Percentiles rank a stretch among this genome's conserved stretches.
phyloP scores from a whole-genome alignment of 257 asterid species.

The Forsythia viridissima region DNA sequence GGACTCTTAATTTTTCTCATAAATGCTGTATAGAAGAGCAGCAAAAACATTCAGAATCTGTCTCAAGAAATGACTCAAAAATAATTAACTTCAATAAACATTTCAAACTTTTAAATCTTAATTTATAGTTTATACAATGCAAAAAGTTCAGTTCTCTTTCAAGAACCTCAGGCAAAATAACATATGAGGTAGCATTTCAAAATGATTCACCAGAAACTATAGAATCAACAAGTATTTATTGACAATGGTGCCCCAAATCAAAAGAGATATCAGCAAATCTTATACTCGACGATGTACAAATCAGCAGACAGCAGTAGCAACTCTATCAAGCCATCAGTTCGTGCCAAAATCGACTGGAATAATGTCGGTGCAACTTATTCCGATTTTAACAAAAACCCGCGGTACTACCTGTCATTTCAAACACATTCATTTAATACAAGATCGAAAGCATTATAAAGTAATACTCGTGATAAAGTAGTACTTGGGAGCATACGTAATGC shows the following conservation, averaged over 20 bases:
- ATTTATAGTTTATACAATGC: too few relatives aligned
- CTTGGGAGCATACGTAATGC: not conserved
- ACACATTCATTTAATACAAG: not conserved
- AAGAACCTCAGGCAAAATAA: not conserved
- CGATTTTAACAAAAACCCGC: not conserved
- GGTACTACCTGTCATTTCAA: slow-evolving; percentile 7
- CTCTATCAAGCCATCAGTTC: slow-evolving; percentile 4
- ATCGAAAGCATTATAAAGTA: not conserved
- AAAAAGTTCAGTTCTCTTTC: not conserved
- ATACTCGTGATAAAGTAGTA: not conserved
- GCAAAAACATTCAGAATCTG: too few relatives aligned
- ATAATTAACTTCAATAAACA: too few relatives aligned
- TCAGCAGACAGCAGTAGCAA: slow-evolving; percentile 12
- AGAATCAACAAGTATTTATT: not conserved
- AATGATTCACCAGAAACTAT: not conserved
- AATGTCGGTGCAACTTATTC: not conserved
- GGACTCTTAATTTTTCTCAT: too few relatives aligned
- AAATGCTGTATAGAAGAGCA: too few relatives aligned
- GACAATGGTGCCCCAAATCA: not conserved
- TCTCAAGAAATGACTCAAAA: too few relatives aligned
- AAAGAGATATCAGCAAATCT: not conserved
- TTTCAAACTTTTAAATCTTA: too few relatives aligned
- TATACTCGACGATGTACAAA: slow-evolving; percentile 2
- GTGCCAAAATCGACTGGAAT: not conserved
- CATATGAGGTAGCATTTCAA: too few relatives aligned